These are phyloP conservation scores for Metschnikowia santaceciliae DNA, from an alignment of 805 yeast species.

Conservation along the genomic window DNA sequence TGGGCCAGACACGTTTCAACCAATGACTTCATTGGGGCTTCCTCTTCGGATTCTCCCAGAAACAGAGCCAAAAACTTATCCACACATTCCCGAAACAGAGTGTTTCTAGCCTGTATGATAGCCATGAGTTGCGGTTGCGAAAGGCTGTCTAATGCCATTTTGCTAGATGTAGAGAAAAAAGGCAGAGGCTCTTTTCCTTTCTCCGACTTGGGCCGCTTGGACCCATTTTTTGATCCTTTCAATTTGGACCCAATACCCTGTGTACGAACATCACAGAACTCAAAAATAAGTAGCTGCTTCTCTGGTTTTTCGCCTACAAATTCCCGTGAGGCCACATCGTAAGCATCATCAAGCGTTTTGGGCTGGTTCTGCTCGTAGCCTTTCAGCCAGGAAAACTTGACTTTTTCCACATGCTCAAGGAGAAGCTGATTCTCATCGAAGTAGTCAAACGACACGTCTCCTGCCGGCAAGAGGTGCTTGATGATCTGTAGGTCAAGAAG, in stretches of 20 bases:
- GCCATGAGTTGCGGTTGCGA: constrained; percentile 55
- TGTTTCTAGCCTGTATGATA: constrained; percentile 55
- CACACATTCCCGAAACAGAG: constrained; percentile 39
- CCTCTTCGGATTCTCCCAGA: constrained; percentile 23
- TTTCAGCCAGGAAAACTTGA: constrained; percentile 31
- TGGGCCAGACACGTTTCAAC: constrained; percentile 27
- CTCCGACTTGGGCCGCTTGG: constrained; percentile 5
- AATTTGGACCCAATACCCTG: constrained; percentile 39
- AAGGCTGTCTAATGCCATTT: constrained; percentile 48
- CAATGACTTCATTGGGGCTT: constrained; percentile 40
- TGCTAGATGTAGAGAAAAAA: constrained; percentile 33
- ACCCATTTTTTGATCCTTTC: constrained; percentile 13
- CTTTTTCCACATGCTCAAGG: constrained; percentile 42
- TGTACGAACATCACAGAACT: constrained; percentile 67
- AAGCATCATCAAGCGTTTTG: constrained; percentile 43
- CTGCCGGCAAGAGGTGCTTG: constrained; percentile 59
- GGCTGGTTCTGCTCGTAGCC: constrained; percentile 35
- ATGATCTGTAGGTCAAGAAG: constrained; percentile 62
- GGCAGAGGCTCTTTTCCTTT: not conserved
- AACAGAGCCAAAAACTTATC: constrained; percentile 14
- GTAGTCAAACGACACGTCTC: constrained; percentile 62
- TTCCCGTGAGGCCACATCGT: constrained; percentile 50
- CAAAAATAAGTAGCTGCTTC: constrained; percentile 64
- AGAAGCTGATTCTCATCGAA: constrained; percentile 70
- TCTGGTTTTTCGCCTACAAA: constrained; percentile 44